These are phyloP conservation scores for Diutina neorugosa DNA, from an alignment of 1,139 yeast genomes.

Conservation along the genomic window DNA sequence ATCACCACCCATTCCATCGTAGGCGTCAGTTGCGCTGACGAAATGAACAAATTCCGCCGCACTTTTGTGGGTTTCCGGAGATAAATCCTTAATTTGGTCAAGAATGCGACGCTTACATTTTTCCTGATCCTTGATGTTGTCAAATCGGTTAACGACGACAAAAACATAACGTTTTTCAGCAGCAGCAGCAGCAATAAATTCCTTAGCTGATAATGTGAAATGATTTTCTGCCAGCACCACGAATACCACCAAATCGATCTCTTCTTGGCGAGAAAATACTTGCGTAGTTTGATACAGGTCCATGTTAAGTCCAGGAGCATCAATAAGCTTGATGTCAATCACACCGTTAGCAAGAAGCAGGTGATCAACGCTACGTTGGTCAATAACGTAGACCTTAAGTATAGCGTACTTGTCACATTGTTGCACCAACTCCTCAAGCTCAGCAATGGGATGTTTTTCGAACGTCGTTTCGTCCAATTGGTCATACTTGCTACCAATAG, in stretches of 20 bases:
- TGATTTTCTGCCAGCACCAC: slow-evolving; percentile 96
- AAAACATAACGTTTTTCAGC: slow-evolving; percentile 86
- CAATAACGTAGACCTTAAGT: slow-evolving; percentile 73
- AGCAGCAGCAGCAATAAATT: slow-evolving; percentile 83
- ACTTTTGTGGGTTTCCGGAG: slow-evolving; percentile 87
- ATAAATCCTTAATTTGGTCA: slow-evolving; percentile 75
- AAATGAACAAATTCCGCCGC: slow-evolving; percentile 90
- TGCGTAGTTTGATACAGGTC: slow-evolving; percentile 93
- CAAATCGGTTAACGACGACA: slow-evolving; percentile 83
- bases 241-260: slow-evolving; percentile 90
- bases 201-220: slow-evolving; percentile 87
- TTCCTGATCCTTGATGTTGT: slow-evolving; percentile 9
- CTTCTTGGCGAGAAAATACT: slow-evolving; percentile 92
- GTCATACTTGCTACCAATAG: slow-evolving; percentile 46
- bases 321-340: slow-evolving; percentile 84
- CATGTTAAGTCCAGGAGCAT: slow-evolving; percentile 93
- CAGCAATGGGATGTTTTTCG: slow-evolving; percentile 38
- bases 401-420: slow-evolving; percentile 62
- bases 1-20: slow-evolving; percentile 20
- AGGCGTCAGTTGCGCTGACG: slow-evolving; percentile 41
- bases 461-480: slow-evolving; percentile 56
- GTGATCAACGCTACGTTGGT: slow-evolving; percentile 53
- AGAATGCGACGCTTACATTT: slow-evolving; percentile 54
- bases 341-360: slow-evolving; percentile 82
- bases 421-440: slow-evolving; percentile 59